Base-by-base conservation (phyloP, 768 basidiomycete genomes). In the Boletus tomentosulus region DNA sequence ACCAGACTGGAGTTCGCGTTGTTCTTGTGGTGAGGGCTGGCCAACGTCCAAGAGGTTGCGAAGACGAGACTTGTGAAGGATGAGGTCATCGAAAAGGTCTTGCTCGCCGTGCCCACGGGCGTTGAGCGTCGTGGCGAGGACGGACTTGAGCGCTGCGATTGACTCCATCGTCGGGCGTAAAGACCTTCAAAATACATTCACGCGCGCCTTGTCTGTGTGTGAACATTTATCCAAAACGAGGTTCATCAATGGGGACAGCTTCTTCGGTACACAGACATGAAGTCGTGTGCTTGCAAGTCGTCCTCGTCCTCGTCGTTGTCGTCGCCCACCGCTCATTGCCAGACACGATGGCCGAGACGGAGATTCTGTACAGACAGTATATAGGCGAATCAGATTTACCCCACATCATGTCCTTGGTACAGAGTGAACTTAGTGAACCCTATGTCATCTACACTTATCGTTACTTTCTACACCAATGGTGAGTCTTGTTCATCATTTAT, bases 401-500 rank as follows among this genome's bases (percentile, higher is more conserved):
- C 6, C 82, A 84, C 59, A 87, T 98, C 64, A 92, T 96, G 82
- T 76, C 79, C 19, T 81, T 98, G 54, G 88, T 96, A 4, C 88
- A 95, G 74, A 86, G 79, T 63, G 94, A 97, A 73, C 83, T 98
- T 64, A 92, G 88, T 60, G 95, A 98, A 71, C 96, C 96, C 41
- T 98, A 93, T 72, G 92, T 96, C 50, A 85, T 92, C 41, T 98
- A 96, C 73, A 98, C 95, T 0, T 98, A 94, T 63, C 87, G 95
- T 2, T 98, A 99, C 70, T 99, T 99, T 69, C 80, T 99, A 7
- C 84, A 93, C 67, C 89, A 94, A 62, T 99, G 97, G 97, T 97
- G 53, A 63, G 92, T 74, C 46, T 39, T 27, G 12, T 13, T 0
- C 25, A 22, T 11, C 38, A 19, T 2, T 7, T 9, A 39, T 34